Base-by-base conservation (phyloP, 345 rosid genomes). In the Theobroma cacao region DNA sequence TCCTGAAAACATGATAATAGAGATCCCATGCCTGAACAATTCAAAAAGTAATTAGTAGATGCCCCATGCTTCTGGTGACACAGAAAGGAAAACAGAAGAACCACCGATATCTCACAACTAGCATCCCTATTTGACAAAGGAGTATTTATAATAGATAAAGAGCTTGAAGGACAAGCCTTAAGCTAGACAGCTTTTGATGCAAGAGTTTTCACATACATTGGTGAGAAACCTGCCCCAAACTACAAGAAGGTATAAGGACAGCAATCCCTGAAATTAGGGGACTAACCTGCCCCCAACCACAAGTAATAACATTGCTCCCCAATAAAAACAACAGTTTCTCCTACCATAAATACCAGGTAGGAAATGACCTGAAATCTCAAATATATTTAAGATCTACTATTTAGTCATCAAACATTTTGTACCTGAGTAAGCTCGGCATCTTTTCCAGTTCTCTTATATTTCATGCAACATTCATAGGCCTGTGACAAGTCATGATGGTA, bases 351-450 rank as follows among this genome's bases (percentile, higher is more conserved):
- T 15, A 67, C 47, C 52, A 67, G 7, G 4, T 43, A 66, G 7
- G 31, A 15, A 34, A 77, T 36, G 18, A 55, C 2, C 20, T 1
- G 36, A 48, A 50, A 50, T 48, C 24, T 48, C 63, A 22, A 28
- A 28, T 31, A 63, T 36, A 36, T 31, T 2, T 26, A 59, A 72
- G 66, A 82, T 34, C n/a, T 11, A 53, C 15, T 3, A 67, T 1
- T 38, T 78, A 64, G 43, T 40, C 7, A n/a, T 52, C 9, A 38
- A 28, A 14, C 48, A 75, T 60, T 24, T 43, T 7, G 7, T 78
- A 96, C 99, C 99, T 94, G 94, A 69, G 95, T 92, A 79, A 96
- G 99, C 87, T 94, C 99, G 63, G 98, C 94, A 83, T 96, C 99
- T 87, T 91, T 91, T 65, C 94, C 91, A 48, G 95, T 96, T 87